Conservation (phyloP, 768 basidiomycete species). For the Brasilioporus rufonigricans region DNA sequence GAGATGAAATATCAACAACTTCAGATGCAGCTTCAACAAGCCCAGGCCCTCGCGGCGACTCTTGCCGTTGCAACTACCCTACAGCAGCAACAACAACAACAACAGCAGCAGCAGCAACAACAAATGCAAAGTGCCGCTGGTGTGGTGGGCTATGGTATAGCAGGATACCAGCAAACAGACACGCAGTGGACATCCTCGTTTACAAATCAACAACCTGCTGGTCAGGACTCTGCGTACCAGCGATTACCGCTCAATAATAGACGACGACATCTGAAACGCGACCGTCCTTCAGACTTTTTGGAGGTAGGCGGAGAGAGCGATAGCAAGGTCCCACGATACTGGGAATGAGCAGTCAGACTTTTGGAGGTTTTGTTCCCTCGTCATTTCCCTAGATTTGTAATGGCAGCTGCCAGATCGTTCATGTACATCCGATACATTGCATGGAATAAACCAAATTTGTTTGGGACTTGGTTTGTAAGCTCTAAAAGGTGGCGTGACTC, state of each 20-base stretch:
- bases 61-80: conserved; percentile 55
- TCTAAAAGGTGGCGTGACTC: conserved; percentile 13
- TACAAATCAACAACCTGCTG: conserved; percentile 60
- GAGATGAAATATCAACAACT: conserved; percentile 82
- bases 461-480: neutral
- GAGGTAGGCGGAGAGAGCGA: conserved; percentile 67
- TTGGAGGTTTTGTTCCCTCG: neutral
- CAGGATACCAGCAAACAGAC: conserved; percentile 41
- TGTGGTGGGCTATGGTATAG: conserved; percentile 41
- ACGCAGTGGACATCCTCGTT: conserved; percentile 48
- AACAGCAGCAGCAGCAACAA: conserved; percentile 40
- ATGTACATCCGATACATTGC: conserved; percentile 13
- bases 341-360: conserved; percentile 52
- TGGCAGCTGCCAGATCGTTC: neutral
- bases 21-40: conserved; percentile 76
- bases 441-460: conserved; percentile 8
- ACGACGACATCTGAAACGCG: conserved; percentile 73
- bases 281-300: conserved; percentile 80
- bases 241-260: conserved; percentile 79
- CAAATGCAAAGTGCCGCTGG: conserved; percentile 31
- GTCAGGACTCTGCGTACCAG: conserved; percentile 85
- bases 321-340: conserved; percentile 67
- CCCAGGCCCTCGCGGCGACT: conserved; percentile 68
- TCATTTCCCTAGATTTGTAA: neutral
- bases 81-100: conserved; percentile 59